phyloP scores from a whole-genome alignment of 495 filamentous ascomycete species.

The Aspergillus steynii region DNA sequence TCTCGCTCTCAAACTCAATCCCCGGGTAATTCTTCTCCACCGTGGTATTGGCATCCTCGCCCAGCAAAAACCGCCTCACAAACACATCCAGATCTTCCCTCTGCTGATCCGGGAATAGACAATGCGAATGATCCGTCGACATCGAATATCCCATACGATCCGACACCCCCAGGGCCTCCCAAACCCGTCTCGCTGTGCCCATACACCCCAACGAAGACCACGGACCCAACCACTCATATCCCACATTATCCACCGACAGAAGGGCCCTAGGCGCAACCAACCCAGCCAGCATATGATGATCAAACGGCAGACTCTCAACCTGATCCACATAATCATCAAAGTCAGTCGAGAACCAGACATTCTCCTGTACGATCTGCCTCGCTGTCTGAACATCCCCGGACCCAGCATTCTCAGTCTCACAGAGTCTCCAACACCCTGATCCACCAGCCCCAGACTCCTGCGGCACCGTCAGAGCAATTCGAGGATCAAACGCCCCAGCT shows the following conservation, averaged over 20 bases:
- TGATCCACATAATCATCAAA: conserved; percentile 2
- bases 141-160: conserved; percentile 13
- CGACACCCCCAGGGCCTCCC: conserved; percentile 5
- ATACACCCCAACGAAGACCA: conserved; percentile 13
- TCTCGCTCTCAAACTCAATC: conserved; percentile 1
- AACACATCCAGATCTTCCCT: conserved; percentile 5
- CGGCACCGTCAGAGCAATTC: conserved; percentile 9
- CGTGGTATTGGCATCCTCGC: background rate
- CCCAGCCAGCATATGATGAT: conserved; percentile 15
- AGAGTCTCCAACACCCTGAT: conserved; percentile 14
- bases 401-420: conserved; percentile 5
- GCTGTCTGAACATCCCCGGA: conserved; percentile 11
- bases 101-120: conserved; percentile 9
- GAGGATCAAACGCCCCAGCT: conserved; percentile 10
- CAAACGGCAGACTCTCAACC: conserved; percentile 6
- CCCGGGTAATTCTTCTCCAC: conserved; percentile 5
- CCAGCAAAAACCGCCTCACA: conserved; percentile 9
- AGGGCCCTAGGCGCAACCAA: conserved; percentile 11
- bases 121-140: conserved; percentile 7
- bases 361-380: conserved; percentile 8
- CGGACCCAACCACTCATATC: conserved; percentile 15
- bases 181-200: conserved; percentile 8
- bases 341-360: conserved; percentile 15
- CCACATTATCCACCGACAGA: conserved; percentile 11
- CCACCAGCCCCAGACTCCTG: conserved; percentile 16